Base-by-base conservation (phyloP, 1,139 yeast species). In the Debaryomycetaceae sp. region DNA sequence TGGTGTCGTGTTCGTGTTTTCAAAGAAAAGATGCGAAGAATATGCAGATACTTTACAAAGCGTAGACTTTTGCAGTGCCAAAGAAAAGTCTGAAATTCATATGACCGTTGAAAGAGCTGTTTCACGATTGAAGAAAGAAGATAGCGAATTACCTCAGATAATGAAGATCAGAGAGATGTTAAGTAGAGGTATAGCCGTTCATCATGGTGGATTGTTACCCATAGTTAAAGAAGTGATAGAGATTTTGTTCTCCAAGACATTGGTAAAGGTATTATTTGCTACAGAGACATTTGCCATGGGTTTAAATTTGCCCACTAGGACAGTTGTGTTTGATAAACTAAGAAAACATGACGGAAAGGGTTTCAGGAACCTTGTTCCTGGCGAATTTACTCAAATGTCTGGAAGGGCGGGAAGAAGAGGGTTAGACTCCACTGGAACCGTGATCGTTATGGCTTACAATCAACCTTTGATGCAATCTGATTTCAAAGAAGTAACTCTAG, bases 231-330 rank as follows among this genome's bases (percentile, higher is more conserved):
- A 92, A 59, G 84, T 91, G 40, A 92, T 92, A 51, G 99, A 92
- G 63, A 91, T 92, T 42, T 65, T 92, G 36, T 92, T 92, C 65
- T 83, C 97, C 1, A 83, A 79, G 52, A 81, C 95, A 0, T 72
- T 92, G 39, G 87, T 92, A 32, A 91, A 89, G 59, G 95, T 91
- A 0, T 70, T 92, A 38, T 92, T 92, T 68, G 98, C 98, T 0
- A 92, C 99, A 0, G 99, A 92, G 63, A 92, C 99, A 0, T 92
- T 92, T 68, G 96, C 98, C 2, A 94, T 92, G 91, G 99, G 99
- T 9, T 77, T 92, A 55, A 92, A 92, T 59, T 78, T 92, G 69
- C 99, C 99, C 18, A 94, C 98, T 0, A 83, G 95, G 63, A 92
- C 98, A 0, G 99, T 92, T 34, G 92, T 92, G 1, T 92, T 92